These are phyloP conservation scores for Lithospermum erythrorhizon DNA, from an alignment of 257 asterid species.

Conservation along the genomic window DNA sequence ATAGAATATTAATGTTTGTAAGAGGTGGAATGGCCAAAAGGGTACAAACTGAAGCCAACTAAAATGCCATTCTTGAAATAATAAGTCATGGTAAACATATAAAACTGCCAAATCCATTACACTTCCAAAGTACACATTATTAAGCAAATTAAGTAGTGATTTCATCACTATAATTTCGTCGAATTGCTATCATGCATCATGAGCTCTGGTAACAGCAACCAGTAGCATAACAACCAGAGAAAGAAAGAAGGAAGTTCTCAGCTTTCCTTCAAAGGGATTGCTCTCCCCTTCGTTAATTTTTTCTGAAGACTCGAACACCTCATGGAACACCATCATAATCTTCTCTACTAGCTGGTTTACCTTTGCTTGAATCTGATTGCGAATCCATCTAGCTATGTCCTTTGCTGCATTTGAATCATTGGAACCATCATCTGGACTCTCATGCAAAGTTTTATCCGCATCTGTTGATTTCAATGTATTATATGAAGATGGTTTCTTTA, in stretches of 20 bases:
- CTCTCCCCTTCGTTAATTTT: slow-evolving; percentile 6
- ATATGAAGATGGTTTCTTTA: background rate
- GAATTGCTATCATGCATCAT: slow-evolving; percentile 34
- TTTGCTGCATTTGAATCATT: slow-evolving; percentile 18
- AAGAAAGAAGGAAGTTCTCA: slow-evolving; percentile 45
- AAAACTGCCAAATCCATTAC: background rate
- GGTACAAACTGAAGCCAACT: background rate
- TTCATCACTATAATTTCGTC: slow-evolving; percentile 18
- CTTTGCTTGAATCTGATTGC: slow-evolving; percentile 28
- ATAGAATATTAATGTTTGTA: background rate
- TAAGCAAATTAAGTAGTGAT: background rate
- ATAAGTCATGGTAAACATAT: background rate
- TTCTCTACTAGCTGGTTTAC: slow-evolving; percentile 32
- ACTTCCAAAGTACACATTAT: background rate
- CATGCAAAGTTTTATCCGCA: slow-evolving; percentile 17
- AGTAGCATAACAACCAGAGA: slow-evolving; percentile 45
- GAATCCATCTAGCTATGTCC: slow-evolving; percentile 32
- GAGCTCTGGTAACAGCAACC: slow-evolving; percentile 45
- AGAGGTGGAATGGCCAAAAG: background rate
- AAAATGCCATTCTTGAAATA: background rate
- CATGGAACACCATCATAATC: slow-evolving; percentile 30
- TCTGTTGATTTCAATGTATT: background rate
- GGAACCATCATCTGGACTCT: slow-evolving; percentile 13
- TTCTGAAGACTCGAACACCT: slow-evolving; percentile 19
- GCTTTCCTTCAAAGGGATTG: slow-evolving; percentile 28